Conservation (phyloP, 805 yeast genomes). For the Saccharomycopsis babjevae region DNA sequence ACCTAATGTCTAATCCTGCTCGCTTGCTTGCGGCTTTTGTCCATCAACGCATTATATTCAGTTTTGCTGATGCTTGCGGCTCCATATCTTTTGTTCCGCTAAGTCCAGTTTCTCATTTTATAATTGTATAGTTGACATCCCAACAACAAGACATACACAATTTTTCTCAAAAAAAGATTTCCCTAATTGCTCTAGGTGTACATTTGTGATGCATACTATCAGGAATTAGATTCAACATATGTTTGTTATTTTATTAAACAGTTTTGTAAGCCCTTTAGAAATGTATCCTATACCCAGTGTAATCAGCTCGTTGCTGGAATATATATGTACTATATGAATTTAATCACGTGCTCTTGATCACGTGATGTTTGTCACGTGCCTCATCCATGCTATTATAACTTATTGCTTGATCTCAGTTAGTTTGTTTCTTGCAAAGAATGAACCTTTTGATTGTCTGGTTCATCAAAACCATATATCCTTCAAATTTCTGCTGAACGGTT, state of each 20-base stretch:
- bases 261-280: not conserved
- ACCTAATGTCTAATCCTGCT: too few species aligned
- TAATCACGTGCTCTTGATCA: too few species aligned
- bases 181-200: conserved; percentile 14
- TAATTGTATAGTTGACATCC: not conserved
- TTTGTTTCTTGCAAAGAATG: too few species aligned
- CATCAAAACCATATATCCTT: not conserved
- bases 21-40: too few species aligned
- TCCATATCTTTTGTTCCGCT: too few species aligned
- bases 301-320: too few species aligned
- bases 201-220: conserved; percentile 4
- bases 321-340: too few species aligned
- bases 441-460: not conserved
- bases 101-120: not conserved
- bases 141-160: not conserved
- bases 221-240: conserved; percentile 8
- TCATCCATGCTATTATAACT: not conserved
- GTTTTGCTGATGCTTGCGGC: too few species aligned
- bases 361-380: too few species aligned
- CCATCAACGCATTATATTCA: too few species aligned
- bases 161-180: not conserved
- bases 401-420: not conserved
- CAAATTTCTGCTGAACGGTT: too few species aligned
- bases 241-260: not conserved
- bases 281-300: too few species aligned